Evolutionary conservation across 176 grass and related monocot species (phyloP).

Genomic region (Typha latifolia): DNA sequence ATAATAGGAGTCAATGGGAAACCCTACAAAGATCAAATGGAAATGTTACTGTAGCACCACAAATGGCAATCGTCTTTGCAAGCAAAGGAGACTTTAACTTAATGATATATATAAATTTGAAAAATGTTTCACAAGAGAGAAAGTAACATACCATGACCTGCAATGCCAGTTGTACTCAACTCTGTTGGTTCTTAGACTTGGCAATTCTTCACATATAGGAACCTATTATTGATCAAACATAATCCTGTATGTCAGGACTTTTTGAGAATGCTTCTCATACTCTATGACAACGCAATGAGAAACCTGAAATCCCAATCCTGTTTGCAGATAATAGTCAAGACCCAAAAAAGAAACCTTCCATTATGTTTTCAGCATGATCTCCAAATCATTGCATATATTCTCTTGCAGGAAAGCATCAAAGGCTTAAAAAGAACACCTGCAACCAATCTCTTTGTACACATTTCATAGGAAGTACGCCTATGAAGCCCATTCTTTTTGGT

Average conservation of each 20-base stretch:
- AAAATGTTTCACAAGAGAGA: background rate
- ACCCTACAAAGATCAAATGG: background rate
- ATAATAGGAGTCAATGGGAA: background rate
- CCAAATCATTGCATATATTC: background rate
- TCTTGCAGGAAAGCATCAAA: background rate
- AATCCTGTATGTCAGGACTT: background rate
- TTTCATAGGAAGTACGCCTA: background rate
- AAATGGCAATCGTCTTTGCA: background rate
- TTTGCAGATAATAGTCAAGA: background rate
- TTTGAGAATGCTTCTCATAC: no score
- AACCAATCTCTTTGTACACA: constrained; percentile 5
- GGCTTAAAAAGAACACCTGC: background rate
- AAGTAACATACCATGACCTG: background rate
- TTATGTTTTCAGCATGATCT: background rate
- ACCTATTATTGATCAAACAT: background rate
- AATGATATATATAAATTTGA: background rate
- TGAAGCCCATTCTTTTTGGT: background rate
- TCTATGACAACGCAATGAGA: no score
- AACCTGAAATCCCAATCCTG: background rate
- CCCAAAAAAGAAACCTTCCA: background rate
- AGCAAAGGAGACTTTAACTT: background rate
- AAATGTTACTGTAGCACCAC: background rate
- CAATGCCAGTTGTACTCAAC: background rate
- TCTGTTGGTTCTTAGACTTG: background rate
- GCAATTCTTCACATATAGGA: background rate